phyloP scores from a whole-genome alignment of 1,139 yeast species.

The Blastobotrys petasosporus region DNA sequence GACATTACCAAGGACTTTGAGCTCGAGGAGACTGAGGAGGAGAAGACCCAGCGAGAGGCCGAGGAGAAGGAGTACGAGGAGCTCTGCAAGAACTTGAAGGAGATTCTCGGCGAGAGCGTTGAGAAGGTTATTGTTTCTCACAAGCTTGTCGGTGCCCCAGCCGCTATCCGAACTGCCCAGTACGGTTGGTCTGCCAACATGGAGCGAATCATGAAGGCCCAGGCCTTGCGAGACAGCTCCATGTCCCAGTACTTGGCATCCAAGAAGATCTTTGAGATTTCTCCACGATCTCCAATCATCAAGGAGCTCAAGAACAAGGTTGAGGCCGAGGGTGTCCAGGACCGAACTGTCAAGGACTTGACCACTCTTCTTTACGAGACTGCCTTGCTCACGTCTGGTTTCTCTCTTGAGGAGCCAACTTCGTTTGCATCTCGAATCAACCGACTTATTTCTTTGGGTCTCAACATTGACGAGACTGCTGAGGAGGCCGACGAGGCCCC shows the following conservation, averaged over 20 bases:
- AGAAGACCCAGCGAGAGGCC: slow-evolving; percentile 87
- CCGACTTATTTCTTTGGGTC: slow-evolving; percentile 96
- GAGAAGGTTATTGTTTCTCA: slow-evolving; percentile 99
- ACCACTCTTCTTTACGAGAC: slow-evolving; percentile 96
- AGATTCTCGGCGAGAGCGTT: slow-evolving; percentile 95
- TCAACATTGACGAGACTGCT: slow-evolving; percentile 91
- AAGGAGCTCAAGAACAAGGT: slow-evolving; percentile 94
- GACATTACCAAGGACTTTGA: slow-evolving; percentile 99
- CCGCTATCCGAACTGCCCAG: slow-evolving; percentile 99
- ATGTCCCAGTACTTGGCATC: slow-evolving; percentile 99
- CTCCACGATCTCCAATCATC: slow-evolving; percentile 94
- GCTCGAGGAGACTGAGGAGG: slow-evolving; percentile 98
- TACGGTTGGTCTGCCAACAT: slow-evolving; percentile 99
- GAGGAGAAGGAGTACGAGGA: slow-evolving; percentile 90
- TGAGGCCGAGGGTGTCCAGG: slow-evolving; percentile 94
- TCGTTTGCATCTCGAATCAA: slow-evolving; percentile 96
- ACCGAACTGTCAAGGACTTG: slow-evolving; percentile 96
- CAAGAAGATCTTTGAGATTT: slow-evolving; percentile 97
- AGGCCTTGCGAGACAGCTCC: slow-evolving; percentile 97
- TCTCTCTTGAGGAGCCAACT: slow-evolving; percentile 97
- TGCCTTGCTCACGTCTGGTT: slow-evolving; percentile 97
- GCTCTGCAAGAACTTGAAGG: slow-evolving; percentile 93
- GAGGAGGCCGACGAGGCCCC: slow-evolving; percentile 49
- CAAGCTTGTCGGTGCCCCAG: slow-evolving; percentile 97
- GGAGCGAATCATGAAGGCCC: slow-evolving; percentile 99